Conservation (phyloP, 2,329 filamentous ascomycete genomes). For the Macrophomina pseudophaseolina region DNA sequence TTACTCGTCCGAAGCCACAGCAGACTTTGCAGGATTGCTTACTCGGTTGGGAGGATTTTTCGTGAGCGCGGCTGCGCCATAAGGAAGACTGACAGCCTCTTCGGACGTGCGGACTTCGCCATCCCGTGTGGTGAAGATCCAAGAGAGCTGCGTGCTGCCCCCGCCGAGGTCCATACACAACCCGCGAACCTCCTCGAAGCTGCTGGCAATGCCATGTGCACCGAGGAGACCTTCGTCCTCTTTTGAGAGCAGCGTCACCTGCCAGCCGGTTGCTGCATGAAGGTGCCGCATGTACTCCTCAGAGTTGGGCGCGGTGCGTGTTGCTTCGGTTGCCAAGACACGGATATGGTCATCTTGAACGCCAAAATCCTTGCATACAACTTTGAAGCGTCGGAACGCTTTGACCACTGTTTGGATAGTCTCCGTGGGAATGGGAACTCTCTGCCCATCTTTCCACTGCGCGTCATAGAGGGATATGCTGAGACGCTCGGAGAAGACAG, state of each 20-base stretch:
- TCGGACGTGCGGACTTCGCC: conserved; percentile 59
- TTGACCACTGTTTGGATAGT: conserved; percentile 71
- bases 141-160: conserved; percentile 72
- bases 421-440: conserved; percentile 58
- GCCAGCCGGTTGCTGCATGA: conserved; percentile 65
- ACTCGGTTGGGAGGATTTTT: conserved; percentile 19
- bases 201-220: conserved; percentile 80
- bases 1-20: too few relatives aligned
- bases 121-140: conserved; percentile 57
- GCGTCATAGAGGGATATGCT: conserved; percentile 89
- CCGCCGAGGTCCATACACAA: conserved; percentile 88
- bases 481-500: conserved; percentile 77
- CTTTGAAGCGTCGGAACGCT: conserved; percentile 72
- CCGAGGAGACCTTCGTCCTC: conserved; percentile 83
- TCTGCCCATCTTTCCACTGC: conserved; percentile 53
- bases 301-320: conserved; percentile 78
- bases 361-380: conserved; percentile 70
- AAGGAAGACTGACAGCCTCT: conserved; percentile 67
- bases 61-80: conserved; percentile 70
- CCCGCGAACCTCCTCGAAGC: conserved; percentile 71
- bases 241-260: conserved; percentile 74
- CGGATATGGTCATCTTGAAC: conserved; percentile 70
- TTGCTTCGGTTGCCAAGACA: conserved; percentile 87
- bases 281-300: conserved; percentile 71
- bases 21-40: not conserved